These are phyloP conservation scores for Penicillium maclennaniae DNA, from an alignment of 495 filamentous ascomycete species.

Conservation along the genomic window DNA sequence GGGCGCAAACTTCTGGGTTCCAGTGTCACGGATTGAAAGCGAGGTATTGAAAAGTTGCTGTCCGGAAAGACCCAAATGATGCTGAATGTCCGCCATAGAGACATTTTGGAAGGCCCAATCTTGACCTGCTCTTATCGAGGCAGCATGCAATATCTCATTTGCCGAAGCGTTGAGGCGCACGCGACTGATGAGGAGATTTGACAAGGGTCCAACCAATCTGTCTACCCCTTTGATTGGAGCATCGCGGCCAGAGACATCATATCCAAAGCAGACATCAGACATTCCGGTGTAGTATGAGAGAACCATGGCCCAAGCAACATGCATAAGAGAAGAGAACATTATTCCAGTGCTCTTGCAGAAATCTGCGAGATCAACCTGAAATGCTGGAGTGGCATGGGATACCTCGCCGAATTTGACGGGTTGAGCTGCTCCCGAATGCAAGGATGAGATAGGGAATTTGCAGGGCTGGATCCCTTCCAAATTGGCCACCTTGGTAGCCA, in stretches of 20 bases:
- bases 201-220: conserved; percentile 14
- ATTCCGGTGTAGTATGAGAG: conserved; percentile 38
- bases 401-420: too few relatives aligned
- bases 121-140: not conserved
- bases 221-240: conserved; percentile 19
- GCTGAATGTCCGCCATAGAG: not conserved
- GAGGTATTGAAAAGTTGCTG: too few relatives aligned
- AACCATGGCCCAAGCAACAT: conserved; percentile 44
- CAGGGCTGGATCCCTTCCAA: too few relatives aligned
- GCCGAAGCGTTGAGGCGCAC: conserved; percentile 14
- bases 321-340: conserved; percentile 11
- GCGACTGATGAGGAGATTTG: conserved; percentile 22
- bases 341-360: too few relatives aligned
- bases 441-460: too few relatives aligned
- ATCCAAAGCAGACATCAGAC: conserved; percentile 45
- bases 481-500: too few relatives aligned
- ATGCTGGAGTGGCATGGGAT: too few relatives aligned
- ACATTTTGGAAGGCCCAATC: not conserved
- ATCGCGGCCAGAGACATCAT: conserved; percentile 30
- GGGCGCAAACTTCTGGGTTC: too few relatives aligned
- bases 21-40: too few relatives aligned
- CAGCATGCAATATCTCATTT: not conserved
- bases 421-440: too few relatives aligned
- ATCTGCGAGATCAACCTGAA: too few relatives aligned
- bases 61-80: not conserved